Evolutionary conservation across 2,329 filamentous ascomycete genomes (phyloP).

Genomic region (Lachnellula occidentalis): DNA sequence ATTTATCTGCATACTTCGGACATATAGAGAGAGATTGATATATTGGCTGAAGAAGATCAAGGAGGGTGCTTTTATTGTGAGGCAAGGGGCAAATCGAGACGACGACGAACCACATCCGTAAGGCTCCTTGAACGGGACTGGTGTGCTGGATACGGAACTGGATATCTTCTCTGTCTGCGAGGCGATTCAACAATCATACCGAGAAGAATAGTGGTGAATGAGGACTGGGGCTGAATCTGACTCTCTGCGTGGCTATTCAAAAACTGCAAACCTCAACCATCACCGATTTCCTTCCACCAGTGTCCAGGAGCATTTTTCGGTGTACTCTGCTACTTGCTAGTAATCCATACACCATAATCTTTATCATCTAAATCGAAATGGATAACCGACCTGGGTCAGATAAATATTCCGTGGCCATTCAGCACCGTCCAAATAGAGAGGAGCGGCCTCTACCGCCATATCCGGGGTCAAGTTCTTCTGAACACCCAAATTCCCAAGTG

Average conservation of each 20-base stretch:
- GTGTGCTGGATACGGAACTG: too few relatives aligned
- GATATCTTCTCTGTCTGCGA: too few relatives aligned
- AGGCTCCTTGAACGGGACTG: too few relatives aligned
- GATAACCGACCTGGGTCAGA: background rate
- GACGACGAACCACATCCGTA: too few relatives aligned
- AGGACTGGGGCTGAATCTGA: background rate
- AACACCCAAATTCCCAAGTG: background rate
- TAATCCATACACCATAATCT: background rate
- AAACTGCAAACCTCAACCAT: too few relatives aligned
- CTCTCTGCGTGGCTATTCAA: background rate
- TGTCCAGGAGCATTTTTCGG: too few relatives aligned
- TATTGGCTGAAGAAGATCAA: too few relatives aligned
- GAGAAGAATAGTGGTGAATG: background rate
- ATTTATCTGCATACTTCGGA: too few relatives aligned
- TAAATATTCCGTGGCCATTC: background rate
- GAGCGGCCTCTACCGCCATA: conserved; percentile 7
- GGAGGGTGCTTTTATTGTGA: background rate
- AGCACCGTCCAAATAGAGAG: background rate
- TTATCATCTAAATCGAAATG: background rate
- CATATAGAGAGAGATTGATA: too few relatives aligned
- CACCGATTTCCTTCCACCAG: too few relatives aligned
- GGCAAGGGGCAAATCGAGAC: background rate
- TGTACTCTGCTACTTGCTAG: too few relatives aligned
- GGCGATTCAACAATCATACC: too few relatives aligned
- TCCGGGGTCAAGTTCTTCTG: background rate